A percentile compares a stretch with the other conserved stretches of the same genome.
Conservation (phyloP, 1,284 basidiomycete species). For the Ceratobasidium sp. region DNA sequence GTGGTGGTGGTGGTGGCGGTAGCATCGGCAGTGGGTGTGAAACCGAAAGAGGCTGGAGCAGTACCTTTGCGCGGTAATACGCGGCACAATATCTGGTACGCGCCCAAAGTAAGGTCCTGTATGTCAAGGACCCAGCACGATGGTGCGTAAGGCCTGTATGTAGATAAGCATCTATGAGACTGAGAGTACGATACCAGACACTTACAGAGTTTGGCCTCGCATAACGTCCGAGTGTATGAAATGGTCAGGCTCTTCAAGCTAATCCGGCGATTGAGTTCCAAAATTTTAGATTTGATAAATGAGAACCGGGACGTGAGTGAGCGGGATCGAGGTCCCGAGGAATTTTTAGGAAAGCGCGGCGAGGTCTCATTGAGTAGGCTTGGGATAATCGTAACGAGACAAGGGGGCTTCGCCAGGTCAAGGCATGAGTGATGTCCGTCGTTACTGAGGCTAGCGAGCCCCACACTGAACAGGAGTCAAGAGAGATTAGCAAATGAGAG, state of each 20-base stretch:
- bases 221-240: neutral
- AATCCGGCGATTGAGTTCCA: neutral
- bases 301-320: neutral
- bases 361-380: neutral
- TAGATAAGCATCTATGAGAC: neutral
- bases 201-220: neutral
- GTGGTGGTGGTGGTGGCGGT: no score
- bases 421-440: neutral
- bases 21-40: no score
- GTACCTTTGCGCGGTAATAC: neutral
- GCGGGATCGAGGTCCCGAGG: neutral
- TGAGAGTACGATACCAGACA: neutral
- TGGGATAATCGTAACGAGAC: neutral
- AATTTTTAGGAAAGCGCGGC: neutral
- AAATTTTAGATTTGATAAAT: neutral
- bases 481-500: neutral
- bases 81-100: neutral
- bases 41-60: neutral
- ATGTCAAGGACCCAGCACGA: neutral
- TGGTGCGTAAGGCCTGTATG: neutral
- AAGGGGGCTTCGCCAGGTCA: neutral
- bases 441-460: neutral
- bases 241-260: neutral
- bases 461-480: neutral
- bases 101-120: neutral